phyloP scores from a whole-genome alignment of 2,329 filamentous ascomycete genomes.

The Fusarium sacchari region DNA sequence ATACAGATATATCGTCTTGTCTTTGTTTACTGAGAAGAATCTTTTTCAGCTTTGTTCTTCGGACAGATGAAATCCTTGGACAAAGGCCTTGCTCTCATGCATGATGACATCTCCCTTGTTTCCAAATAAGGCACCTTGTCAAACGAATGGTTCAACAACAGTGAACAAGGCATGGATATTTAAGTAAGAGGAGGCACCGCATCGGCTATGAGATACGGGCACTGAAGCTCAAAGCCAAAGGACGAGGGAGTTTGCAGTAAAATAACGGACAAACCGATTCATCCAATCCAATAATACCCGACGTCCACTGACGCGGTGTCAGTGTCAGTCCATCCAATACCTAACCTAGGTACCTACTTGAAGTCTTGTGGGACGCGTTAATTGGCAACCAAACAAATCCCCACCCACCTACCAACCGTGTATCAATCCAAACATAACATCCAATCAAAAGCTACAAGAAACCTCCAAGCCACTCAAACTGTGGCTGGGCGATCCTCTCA shows the following conservation, averaged over 20 bases:
- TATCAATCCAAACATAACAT: constrained; percentile 17
- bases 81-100: constrained; percentile 28
- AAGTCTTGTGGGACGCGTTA: constrained; percentile 33
- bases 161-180: background rate
- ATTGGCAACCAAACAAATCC: constrained; percentile 14
- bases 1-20: background rate
- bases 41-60: background rate
- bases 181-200: background rate
- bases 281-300: background rate
- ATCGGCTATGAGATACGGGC: background rate
- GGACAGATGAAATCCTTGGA: constrained; percentile 1
- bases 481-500: constrained; percentile 35
- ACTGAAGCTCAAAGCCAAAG: background rate
- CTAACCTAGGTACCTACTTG: too few species aligned
- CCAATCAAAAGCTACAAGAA: constrained; percentile 25
- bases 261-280: constrained; percentile 4
- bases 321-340: background rate
- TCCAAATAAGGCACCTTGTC: background rate
- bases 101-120: constrained; percentile 22
- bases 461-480: constrained; percentile 24
- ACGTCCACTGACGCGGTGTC: background rate
- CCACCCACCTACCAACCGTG: constrained; percentile 26
- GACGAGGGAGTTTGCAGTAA: constrained; percentile 1
- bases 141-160: background rate
- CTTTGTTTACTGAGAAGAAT: background rate